phyloP scores from a whole-genome alignment of 345 rosid genomes.

The Citrus trifoliata region DNA sequence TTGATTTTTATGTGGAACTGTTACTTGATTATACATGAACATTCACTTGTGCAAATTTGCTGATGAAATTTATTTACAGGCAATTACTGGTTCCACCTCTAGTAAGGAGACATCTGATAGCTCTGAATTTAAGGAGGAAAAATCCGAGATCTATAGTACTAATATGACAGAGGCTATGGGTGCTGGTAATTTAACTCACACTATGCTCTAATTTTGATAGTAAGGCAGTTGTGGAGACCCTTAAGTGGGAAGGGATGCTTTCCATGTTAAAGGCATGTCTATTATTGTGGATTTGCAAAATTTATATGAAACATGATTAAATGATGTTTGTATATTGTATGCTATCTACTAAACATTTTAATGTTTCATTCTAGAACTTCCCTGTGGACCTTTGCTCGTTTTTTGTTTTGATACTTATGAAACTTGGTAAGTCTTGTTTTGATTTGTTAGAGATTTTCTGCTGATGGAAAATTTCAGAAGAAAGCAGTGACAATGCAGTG shows the following conservation, averaged over 20 bases:
- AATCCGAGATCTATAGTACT: conserved; percentile 75
- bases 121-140: conserved; percentile 45
- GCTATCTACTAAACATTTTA: too few relatives aligned
- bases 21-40: neutral
- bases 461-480: neutral
- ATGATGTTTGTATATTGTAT: neutral
- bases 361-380: neutral
- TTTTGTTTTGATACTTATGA: too few relatives aligned
- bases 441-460: neutral
- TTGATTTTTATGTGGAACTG: neutral
- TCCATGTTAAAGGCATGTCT: neutral
- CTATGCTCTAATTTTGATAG: conserved; percentile 2
- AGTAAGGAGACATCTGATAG: conserved; percentile 46
- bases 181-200: conserved; percentile 55
- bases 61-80: conserved; percentile 35
- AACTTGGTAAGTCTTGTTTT: too few relatives aligned
- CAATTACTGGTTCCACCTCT: conserved; percentile 59
- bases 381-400: too few relatives aligned
- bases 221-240: neutral
- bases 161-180: conserved; percentile 99
- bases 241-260: neutral
- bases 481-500: neutral
- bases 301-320: neutral
- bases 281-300: neutral
- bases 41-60: neutral